Percentiles rank a stretch among this genome's conserved stretches.
Conservation (phyloP, 805 yeast genomes). For the Saccharomycopsis olivae region DNA sequence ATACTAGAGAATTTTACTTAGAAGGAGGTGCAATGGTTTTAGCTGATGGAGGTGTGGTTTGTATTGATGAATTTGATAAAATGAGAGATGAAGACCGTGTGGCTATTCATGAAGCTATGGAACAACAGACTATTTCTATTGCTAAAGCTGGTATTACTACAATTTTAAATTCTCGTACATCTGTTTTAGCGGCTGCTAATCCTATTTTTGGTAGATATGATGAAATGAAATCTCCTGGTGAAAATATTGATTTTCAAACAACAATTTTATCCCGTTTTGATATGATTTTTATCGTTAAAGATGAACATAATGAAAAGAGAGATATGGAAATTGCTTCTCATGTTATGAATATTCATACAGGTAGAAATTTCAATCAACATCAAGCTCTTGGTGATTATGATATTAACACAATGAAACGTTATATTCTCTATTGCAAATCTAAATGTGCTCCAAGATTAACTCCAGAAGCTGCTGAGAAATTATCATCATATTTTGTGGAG, state of each 20-base stretch:
- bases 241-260: conserved; percentile 94
- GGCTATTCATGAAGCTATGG: conserved; percentile 99
- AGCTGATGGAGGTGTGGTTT: conserved; percentile 98
- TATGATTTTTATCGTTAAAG: conserved; percentile 95
- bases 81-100: conserved; percentile 99
- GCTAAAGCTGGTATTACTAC: conserved; percentile 99
- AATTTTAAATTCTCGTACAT: conserved; percentile 88
- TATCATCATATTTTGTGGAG: conserved; percentile 86
- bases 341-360: conserved; percentile 91
- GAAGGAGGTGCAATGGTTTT: conserved; percentile 99
- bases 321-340: conserved; percentile 89
- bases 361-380: conserved; percentile 41
- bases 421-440: conserved; percentile 79
- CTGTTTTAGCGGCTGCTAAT: conserved; percentile 96
- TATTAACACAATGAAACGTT: conserved; percentile 81
- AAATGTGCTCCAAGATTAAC: conserved; percentile 90
- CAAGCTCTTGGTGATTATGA: conserved; percentile 67
- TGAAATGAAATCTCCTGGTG: conserved; percentile 93
- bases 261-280: conserved; percentile 96
- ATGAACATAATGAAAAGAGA: conserved; percentile 78
- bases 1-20: conserved; percentile 81
- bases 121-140: conserved; percentile 96
- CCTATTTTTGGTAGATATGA: conserved; percentile 96
- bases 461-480: conserved; percentile 78
- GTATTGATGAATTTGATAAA: conserved; percentile 98